These are phyloP conservation scores for Alternaria incomplexa DNA, from an alignment of 2,329 filamentous ascomycete species.

Conservation along the genomic window DNA sequence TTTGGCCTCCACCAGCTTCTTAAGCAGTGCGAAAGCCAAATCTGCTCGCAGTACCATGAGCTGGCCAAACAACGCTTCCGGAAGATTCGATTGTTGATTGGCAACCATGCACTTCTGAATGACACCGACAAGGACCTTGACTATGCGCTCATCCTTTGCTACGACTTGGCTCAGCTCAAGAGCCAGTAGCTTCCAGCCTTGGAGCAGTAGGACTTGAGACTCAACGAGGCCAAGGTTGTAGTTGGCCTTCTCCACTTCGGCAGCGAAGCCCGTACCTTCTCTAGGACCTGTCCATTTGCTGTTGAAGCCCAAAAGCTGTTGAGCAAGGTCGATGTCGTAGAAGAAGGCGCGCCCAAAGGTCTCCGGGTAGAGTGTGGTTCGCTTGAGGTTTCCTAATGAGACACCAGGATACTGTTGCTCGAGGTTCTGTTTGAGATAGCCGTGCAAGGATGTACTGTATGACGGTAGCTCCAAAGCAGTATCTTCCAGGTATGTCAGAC, in stretches of 20 bases:
- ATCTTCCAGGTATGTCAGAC: conserved; percentile 79
- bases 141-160: conserved; percentile 61
- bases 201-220: conserved; percentile 83
- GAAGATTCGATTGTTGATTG: conserved; percentile 74
- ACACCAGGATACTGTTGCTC: conserved; percentile 76
- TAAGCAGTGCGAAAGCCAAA: conserved; percentile 80
- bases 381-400: conserved; percentile 78
- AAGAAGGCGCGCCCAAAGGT: conserved; percentile 79
- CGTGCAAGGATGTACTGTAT: conserved; percentile 88
- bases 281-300: conserved; percentile 71
- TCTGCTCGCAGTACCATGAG: conserved; percentile 79
- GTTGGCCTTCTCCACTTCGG: conserved; percentile 87
- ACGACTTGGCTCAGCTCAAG: conserved; percentile 78
- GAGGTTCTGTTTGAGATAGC: conserved; percentile 85
- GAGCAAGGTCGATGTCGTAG: conserved; percentile 79
- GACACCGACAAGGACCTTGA: conserved; percentile 74
- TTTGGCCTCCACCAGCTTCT: conserved; percentile 71
- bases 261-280: conserved; percentile 71
- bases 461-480: conserved; percentile 78
- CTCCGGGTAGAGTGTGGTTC: conserved; percentile 69
- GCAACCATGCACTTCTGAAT: conserved; percentile 78
- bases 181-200: conserved; percentile 87
- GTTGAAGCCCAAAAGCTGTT: conserved; percentile 78
- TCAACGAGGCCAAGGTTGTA: conserved; percentile 90
- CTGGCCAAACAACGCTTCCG: conserved; percentile 81